Base-by-base conservation (phyloP, 768 basidiomycete genomes). In the Piloderma croceum region DNA sequence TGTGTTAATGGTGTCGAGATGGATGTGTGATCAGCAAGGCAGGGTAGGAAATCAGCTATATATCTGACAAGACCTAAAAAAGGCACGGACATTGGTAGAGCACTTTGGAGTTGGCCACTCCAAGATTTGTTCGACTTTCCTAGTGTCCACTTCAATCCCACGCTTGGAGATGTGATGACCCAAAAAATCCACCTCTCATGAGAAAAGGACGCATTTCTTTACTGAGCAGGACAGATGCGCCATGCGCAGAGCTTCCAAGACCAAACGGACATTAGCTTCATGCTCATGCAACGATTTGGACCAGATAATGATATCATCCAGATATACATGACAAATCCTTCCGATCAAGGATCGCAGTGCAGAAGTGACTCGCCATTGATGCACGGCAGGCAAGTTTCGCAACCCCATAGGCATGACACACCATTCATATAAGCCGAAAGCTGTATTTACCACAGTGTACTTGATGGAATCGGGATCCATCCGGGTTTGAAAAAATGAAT, bases 401-500 rank as follows among this genome's bases (percentile, higher is more conserved):
- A 51, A 39, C 3, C 40, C 45, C 63, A n/a, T n/a, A n/a, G n/a
- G n/a, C n/a, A n/a, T n/a, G n/a, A n/a, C n/a, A n/a, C n/a, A n/a
- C n/a, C n/a, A 74, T 35, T 75, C 67, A 41, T 61, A 72, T 0
- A 56, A 41, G 0, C 72, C 65, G 19, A 61, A 62, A 0, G 61
- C 67, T 0, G 66, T 73, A 0, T 46, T 45, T 1, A 71, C 64
- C 0, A 66, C 69, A 0, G n/a, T n/a, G n/a, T n/a, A n/a, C n/a
- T n/a, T n/a, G n/a, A n/a, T n/a, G n/a, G n/a, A n/a, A n/a, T n/a
- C n/a, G n/a, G n/a, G n/a, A n/a, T n/a, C n/a, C n/a, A n/a, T n/a
- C n/a, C n/a, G n/a, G n/a, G n/a, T n/a, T n/a, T n/a, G n/a, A n/a
- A n/a, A n/a, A n/a, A n/a, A n/a, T n/a, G n/a, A n/a, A n/a, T n/a